phyloP scores from a whole-genome alignment of 1,284 basidiomycete species.

The Apiotrichum domesticum region DNA sequence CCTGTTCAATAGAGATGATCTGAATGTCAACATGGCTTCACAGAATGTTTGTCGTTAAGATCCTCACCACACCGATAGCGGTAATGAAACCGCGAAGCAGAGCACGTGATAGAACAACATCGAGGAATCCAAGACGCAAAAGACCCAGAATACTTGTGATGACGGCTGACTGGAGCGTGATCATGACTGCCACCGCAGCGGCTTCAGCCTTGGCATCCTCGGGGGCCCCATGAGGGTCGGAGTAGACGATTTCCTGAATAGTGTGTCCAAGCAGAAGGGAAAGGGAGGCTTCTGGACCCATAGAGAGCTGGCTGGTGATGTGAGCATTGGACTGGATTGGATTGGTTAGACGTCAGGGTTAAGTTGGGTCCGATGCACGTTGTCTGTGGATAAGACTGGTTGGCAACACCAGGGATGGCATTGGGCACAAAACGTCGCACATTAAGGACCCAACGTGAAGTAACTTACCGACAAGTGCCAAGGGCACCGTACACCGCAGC shows the following conservation, averaged over 20 bases:
- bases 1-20: conserved; percentile 61
- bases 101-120: conserved; percentile 86
- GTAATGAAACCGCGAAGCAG: conserved; percentile 69
- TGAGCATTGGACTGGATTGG: neutral
- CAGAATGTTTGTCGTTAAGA: neutral
- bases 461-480: conserved; percentile 59
- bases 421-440: too few relatives aligned
- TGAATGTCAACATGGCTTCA: conserved; percentile 39
- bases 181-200: conserved; percentile 58
- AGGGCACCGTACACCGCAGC: conserved; percentile 76
- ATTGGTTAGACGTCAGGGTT: too few relatives aligned
- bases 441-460: neutral
- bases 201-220: conserved; percentile 52
- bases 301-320: conserved; percentile 46
- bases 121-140: conserved; percentile 84
- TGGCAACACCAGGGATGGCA: too few relatives aligned
- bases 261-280: conserved; percentile 84
- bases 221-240: conserved; percentile 56
- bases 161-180: conserved; percentile 80
- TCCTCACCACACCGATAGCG: conserved; percentile 42
- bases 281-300: conserved; percentile 85
- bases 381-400: too few relatives aligned
- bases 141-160: conserved; percentile 82
- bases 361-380: too few relatives aligned
- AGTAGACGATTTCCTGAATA: conserved; percentile 62